Evolutionary conservation across 192 early-diverging fungal species (phyloP).

Genomic region (Jimgerdemannia flammicorona): DNA sequence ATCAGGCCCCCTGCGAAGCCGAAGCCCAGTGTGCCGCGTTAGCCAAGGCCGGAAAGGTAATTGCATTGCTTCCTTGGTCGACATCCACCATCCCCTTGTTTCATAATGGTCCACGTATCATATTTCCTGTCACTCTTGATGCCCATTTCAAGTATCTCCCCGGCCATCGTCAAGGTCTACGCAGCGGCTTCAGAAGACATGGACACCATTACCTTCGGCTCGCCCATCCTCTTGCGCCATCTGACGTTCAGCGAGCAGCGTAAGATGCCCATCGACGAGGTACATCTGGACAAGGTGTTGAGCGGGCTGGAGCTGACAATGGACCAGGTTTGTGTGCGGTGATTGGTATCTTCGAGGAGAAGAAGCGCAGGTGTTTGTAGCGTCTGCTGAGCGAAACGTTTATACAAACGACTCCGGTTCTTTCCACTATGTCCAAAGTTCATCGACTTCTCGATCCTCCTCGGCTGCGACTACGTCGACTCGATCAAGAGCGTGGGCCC

Average conservation of each 20-base stretch:
- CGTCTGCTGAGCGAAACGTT: neutral
- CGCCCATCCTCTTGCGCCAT: constrained; percentile 87
- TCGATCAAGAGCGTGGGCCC: constrained; percentile 93
- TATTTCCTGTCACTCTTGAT: neutral
- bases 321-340: constrained; percentile 49
- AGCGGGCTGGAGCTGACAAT: constrained; percentile 71
- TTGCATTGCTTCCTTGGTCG: neutral
- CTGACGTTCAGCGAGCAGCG: constrained; percentile 88
- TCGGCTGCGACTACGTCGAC: constrained; percentile 98
- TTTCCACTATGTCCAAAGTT: constrained; percentile 53
- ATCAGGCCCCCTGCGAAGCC: constrained; percentile 89
- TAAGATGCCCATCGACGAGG: constrained; percentile 90
- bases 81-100: neutral
- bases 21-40: constrained; percentile 97
- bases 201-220: constrained; percentile 94
- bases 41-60: constrained; percentile 75
- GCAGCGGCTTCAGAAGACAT: constrained; percentile 98
- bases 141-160: neutral
- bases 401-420: neutral
- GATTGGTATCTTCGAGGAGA: too few species aligned
- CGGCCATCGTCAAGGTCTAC: constrained; percentile 58
- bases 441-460: constrained; percentile 94
- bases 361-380: neutral
- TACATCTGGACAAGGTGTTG: constrained; percentile 78
- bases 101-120: neutral